Evolutionary conservation across 768 basidiomycete species (phyloP), one percentile per base, ranked within the genome.

Genomic region (Mycena sanguinolenta): DNA sequence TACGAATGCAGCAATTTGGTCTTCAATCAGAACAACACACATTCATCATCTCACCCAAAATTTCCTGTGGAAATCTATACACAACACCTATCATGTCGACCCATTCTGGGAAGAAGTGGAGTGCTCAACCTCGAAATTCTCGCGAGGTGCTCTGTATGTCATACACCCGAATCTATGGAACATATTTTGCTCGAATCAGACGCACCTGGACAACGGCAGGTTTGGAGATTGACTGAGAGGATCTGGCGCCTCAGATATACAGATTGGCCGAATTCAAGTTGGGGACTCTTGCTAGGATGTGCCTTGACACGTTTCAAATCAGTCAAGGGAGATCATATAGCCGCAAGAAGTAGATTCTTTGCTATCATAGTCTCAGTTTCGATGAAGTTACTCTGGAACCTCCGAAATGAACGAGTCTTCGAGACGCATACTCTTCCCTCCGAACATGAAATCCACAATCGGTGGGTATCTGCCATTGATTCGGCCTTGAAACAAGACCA

Each of bases 101-200:
- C 1, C 2, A 0, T 77, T 62, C 63, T 78, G 77, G 77, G 30
- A 30, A n/a, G n/a, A n/a, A n/a, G n/a, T 0, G 46, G 65, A 2
- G 58, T 77, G 0, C 70, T 70, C 0, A 70, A 65, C 32, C 61
- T 50, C n/a, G 69, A 75, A 52, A 36, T 36, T 1, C 27, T 74
- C 0, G 74, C 50, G 0, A 34, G 27, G 30, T 78, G 76, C 46
- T 23, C 50, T 1, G 3, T 4, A 5, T 78, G 77, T 54, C 65
- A 58, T 0, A 53, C 23, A 10, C 50, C 28, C 0, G 78, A 79
- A 16, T 68, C 71, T 2, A 25, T 61, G 9, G 44, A 34, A 27
- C 39, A 32, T 30, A 61, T 50, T 10, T 25, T 50, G 49, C 49
- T 50, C 10, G 49, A 50, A 50, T 50, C 23, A 10, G 23, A 25